These are phyloP conservation scores for Ambrosiella cleistominuta DNA, from an alignment of 2,329 filamentous ascomycete genomes.

Conservation along the genomic window DNA sequence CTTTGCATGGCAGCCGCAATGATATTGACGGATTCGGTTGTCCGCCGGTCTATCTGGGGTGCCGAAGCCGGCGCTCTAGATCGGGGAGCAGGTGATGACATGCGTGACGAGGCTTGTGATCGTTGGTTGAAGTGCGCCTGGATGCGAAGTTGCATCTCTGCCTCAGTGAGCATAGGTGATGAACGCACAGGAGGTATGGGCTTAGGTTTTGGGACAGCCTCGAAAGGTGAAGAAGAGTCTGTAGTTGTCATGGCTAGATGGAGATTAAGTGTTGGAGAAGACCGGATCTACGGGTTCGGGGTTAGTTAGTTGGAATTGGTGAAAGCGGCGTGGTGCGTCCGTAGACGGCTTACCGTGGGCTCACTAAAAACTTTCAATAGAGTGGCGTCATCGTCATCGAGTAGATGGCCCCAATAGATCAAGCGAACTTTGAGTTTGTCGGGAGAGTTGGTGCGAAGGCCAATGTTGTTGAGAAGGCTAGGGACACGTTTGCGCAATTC, in stretches of 20 bases:
- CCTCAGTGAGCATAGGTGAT: conserved; percentile 10
- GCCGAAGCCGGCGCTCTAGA: background rate
- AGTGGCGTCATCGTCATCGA: conserved; percentile 36
- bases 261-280: conserved; percentile 7
- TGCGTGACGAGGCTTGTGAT: conserved; percentile 5
- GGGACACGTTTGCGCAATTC: conserved; percentile 42
- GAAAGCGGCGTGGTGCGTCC: conserved; percentile 5
- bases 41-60: background rate
- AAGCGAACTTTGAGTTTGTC: conserved; percentile 37
- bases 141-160: conserved; percentile 12
- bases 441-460: conserved; percentile 20
- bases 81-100: background rate
- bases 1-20: conserved; percentile 11
- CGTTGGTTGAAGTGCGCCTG: conserved; percentile 9
- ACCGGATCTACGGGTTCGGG: conserved; percentile 6
- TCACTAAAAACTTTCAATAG: conserved; percentile 39
- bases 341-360: conserved; percentile 27
- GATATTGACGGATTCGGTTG: conserved; percentile 11
- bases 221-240: background rate
- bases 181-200: conserved; percentile 8
- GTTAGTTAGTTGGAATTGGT: background rate
- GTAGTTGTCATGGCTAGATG: conserved; percentile 10
- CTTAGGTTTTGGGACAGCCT: background rate
- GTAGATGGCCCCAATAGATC: conserved; percentile 41
- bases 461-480: conserved; percentile 28